These are phyloP conservation scores for Taphrina flavorubra DNA, from an alignment of 1,139 yeast genomes.

Conservation along the genomic window DNA sequence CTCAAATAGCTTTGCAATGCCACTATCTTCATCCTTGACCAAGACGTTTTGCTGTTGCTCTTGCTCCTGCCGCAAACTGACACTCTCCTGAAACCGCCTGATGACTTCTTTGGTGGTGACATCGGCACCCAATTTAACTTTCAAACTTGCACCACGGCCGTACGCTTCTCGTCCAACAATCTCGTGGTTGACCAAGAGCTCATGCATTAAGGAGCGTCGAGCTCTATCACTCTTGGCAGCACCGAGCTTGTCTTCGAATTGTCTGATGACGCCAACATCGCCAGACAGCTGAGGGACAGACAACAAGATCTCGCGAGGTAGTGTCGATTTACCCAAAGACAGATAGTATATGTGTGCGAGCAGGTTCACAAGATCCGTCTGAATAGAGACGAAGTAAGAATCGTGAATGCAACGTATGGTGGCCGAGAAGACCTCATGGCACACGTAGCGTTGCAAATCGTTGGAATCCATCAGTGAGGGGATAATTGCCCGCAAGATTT, in stretches of 20 bases:
- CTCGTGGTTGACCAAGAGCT: conserved; percentile 30
- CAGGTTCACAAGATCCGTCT: conserved; percentile 27
- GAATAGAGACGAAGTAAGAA: conserved; percentile 30
- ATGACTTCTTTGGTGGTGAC: conserved; percentile 39
- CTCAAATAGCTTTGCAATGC: conserved; percentile 33
- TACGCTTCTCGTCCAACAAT: conserved; percentile 38
- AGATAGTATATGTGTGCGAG: conserved; percentile 37
- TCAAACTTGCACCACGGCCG: conserved; percentile 26
- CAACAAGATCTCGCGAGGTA: conserved; percentile 38
- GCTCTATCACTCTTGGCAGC: conserved; percentile 21
- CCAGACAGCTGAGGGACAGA: conserved; percentile 37
- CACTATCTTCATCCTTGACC: conserved; percentile 37
- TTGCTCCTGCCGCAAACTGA: conserved; percentile 26
- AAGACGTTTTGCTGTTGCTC: conserved; percentile 23
- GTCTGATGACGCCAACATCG: conserved; percentile 34
- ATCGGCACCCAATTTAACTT: conserved; percentile 31
- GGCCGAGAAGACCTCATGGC: conserved; percentile 40
- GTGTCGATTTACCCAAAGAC: conserved; percentile 34
- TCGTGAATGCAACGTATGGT: conserved; percentile 38
- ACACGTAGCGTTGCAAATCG: conserved; percentile 35
- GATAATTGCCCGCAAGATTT: conserved; percentile 22
- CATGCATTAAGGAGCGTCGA: conserved; percentile 33
- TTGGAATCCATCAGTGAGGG: conserved; percentile 28
- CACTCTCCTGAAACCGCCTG: conserved; percentile 33
- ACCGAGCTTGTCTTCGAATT: conserved; percentile 33